Base-by-base conservation (phyloP, 2,329 filamentous ascomycete genomes). In the Dactylellina parvicollis region DNA sequence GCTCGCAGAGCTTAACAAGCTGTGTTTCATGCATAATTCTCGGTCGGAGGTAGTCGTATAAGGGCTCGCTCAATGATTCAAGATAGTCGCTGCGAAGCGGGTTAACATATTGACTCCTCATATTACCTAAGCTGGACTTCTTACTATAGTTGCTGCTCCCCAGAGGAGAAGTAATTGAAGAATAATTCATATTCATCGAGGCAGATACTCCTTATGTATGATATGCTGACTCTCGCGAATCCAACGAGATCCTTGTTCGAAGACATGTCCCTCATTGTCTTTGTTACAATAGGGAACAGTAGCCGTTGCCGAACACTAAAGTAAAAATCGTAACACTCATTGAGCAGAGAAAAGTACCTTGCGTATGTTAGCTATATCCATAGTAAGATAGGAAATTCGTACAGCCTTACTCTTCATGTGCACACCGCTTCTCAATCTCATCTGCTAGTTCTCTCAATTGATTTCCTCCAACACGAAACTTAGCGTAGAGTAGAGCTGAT, bases 401-500 rank as follows among this genome's bases (percentile, higher is more conserved):
- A n/a, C 20, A 85, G 4, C 85, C 84, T 60, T 88, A 88, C 34
- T 86, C 81, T 2, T 87, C 85, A 14, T 85, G 81, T 1, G 87
- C 85, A 9, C 86, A 87, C 77, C 88, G 83, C 79, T 89, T 89
- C 76, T 90, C 88, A 36, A 90, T 89, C 77, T 90, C 87, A 20
- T 88, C 80, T 7, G 88, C 89, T 42, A 91, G 83, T 60, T 85
- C 83, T 79, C 90, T 89, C 60, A 91, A 80, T 75, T 89, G 87
- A 2, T 86, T 84, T 1, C 89, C 89, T 46, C 86, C 86, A 22
- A 89, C 86, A 24, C 88, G 83, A 74, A 90, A 91, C 76, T 90
- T 91, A 18, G 89, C 88, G 77, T 91, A 91, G 1, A 91, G 81
- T 7, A 91, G 80, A 8, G 89, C 87, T 20, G 89, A 90, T 82